Conservation (phyloP, 371 early-diverging fungal species). For the Syncephalastrum sp. region DNA sequence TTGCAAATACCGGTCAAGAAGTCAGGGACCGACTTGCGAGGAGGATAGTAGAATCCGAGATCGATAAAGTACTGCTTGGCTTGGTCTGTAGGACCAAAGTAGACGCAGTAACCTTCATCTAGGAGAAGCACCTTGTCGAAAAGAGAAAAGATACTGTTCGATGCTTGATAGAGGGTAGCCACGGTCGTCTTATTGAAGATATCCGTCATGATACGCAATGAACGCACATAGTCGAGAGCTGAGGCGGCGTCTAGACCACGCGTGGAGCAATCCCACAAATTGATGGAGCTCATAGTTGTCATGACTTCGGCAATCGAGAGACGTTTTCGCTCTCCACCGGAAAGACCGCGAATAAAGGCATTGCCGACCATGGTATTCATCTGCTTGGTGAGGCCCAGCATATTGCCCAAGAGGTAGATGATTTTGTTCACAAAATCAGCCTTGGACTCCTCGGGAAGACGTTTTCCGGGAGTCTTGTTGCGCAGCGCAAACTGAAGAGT, state of each 20-base stretch:
- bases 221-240: conserved; percentile 75
- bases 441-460: conserved; percentile 24
- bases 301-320: conserved; percentile 84
- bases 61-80: conserved; percentile 69
- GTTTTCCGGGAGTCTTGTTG: conserved; percentile 41
- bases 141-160: conserved; percentile 70
- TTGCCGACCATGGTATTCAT: conserved; percentile 81
- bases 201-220: conserved; percentile 66
- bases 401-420: conserved; percentile 43
- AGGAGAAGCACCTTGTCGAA: conserved; percentile 76
- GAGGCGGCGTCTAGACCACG: conserved; percentile 89
- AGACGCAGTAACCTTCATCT: conserved; percentile 71
- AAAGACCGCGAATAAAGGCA: conserved; percentile 76
- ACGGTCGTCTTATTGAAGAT: conserved; percentile 64
- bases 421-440: conserved; percentile 27
- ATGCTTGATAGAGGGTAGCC: conserved; percentile 68
- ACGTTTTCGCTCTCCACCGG: conserved; percentile 88
- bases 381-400: conserved; percentile 70
- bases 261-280: conserved; percentile 86
- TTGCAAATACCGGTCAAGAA: conserved; percentile 72
- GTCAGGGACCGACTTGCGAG: conserved; percentile 75
- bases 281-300: conserved; percentile 66
- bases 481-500: conserved; percentile 52
- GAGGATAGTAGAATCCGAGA: conserved; percentile 69
- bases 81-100: conserved; percentile 63